Base-by-base conservation (phyloP, 768 basidiomycete species). In the Podaxis pistillaris region DNA sequence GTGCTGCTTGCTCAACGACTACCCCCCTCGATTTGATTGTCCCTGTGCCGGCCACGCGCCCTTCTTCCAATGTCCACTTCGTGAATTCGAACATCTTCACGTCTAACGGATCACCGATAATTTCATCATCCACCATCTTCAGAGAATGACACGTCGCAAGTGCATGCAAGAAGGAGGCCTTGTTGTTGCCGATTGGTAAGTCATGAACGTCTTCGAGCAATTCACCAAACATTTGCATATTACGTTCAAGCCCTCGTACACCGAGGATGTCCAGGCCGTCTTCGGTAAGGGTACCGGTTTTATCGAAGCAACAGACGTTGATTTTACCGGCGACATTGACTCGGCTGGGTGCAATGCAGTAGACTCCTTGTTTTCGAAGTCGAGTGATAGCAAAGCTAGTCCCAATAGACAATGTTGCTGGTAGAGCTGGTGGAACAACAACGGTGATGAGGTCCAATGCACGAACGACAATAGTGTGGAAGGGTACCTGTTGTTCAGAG, bases 11-110 rank as follows among this genome's bases (percentile, higher is more conserved):
- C 56, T 92, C 86, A 41, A 83, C 79, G 19, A 83, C 81, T 3
- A 83, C 68, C 19, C 86, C 81, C 52, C 83, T 87, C 17, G 79
- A 83, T 72, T 88, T 91, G 68, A 92, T 89, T 30, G 85, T 84
- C 9, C 86, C 85, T 8, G 86, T 89, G 38, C 89, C 87, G 26
- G 86, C 83, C 12, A 87, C 69, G 26, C 85, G 80, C 1, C 96
- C 96, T 77, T 98, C 97, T 70, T 99, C 96, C 56, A 99, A 77
- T 0, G 89, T 92, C 97, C 97, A 99, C 56, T 86, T 86, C 6
- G 97, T 98, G 71, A 97, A 98, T 64, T 89, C 90, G 72, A 98
- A 99, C 97, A 99, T 99, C 76, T 96, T 96, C 62, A 90, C 87
- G 71, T 99, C 97, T 41, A 99, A 75, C 1, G 97, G 97, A 74